These are phyloP conservation scores for Podila epicladia DNA, from an alignment of 192 early-diverging fungal genomes.

Conservation along the genomic window DNA sequence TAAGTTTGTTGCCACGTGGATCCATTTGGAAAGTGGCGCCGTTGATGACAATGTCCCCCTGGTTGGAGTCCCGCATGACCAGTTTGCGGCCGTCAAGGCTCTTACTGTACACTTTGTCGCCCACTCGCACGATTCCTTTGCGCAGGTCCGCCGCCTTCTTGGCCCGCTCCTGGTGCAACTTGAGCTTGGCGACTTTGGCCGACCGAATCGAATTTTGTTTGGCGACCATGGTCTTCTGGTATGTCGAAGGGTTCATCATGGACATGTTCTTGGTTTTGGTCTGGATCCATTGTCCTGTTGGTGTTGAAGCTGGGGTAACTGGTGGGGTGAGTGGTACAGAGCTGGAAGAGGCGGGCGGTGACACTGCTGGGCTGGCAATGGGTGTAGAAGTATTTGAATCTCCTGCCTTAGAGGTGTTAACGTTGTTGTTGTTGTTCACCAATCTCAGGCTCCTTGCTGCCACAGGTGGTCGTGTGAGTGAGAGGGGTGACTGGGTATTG, in stretches of 20 bases:
- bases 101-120: slow-evolving; percentile 30
- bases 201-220: slow-evolving; percentile 42
- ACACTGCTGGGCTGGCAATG: background rate
- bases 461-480: background rate
- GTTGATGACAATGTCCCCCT: slow-evolving; percentile 45
- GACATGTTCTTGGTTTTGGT: slow-evolving; percentile 47
- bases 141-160: slow-evolving; percentile 18
- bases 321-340: background rate
- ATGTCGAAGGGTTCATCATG: slow-evolving; percentile 34
- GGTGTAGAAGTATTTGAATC: slow-evolving; percentile 4
- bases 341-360: background rate
- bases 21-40: slow-evolving; percentile 45
- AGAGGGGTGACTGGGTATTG: slow-evolving; percentile 1
- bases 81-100: slow-evolving; percentile 33
- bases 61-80: slow-evolving; percentile 19
- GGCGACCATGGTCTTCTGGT: slow-evolving; percentile 47
- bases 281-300: slow-evolving; percentile 42
- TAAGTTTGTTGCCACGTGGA: slow-evolving; percentile 47
- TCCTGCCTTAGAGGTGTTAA: background rate
- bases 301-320: background rate
- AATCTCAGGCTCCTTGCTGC: slow-evolving; percentile 33
- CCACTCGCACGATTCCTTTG: slow-evolving; percentile 35
- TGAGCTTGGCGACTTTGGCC: slow-evolving; percentile 25
- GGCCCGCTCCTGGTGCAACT: slow-evolving; percentile 19
- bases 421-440: slow-evolving; percentile 15